Conservation (phyloP, 225 moss, liverwort and hornwort species). For the Marchantia polymorpha region DNA sequence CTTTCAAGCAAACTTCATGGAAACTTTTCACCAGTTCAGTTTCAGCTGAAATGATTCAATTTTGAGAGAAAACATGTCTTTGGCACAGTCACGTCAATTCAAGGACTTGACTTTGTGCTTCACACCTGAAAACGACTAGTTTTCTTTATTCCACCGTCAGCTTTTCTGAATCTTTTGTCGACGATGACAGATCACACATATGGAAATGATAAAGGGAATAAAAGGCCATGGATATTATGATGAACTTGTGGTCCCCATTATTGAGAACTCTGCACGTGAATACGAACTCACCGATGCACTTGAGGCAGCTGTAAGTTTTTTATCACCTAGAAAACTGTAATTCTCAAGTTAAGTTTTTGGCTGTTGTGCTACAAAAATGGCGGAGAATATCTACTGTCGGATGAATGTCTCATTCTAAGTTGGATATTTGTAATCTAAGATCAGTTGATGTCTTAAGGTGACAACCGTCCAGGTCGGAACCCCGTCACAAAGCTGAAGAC, state of each 20-base stretch:
- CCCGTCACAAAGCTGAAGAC: not conserved
- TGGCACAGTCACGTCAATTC: not conserved
- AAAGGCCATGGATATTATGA: slow-evolving; percentile 89
- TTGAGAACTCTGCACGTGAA: slow-evolving; percentile 93
- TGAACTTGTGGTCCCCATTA: slow-evolving; percentile 93
- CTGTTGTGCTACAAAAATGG: too few relatives aligned
- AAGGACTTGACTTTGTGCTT: not conserved
- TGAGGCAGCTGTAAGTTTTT: slow-evolving; percentile 62
- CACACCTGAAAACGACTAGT: not conserved
- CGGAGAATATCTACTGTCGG: too few relatives aligned
- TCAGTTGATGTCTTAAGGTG: too few relatives aligned
- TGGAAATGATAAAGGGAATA: slow-evolving; percentile 99
- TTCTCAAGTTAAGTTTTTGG: too few relatives aligned
- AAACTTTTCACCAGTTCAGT: not conserved
- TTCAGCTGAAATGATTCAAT: not conserved
- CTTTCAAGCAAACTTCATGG: not conserved
- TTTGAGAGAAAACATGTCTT: not conserved
- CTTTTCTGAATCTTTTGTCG: not conserved
- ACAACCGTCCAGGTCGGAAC: too few relatives aligned
- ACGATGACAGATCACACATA: slow-evolving; percentile 80
- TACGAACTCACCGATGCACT: slow-evolving; percentile 92
- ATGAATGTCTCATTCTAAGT: too few relatives aligned
- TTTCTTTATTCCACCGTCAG: too few relatives aligned
- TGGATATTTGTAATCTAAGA: too few relatives aligned
- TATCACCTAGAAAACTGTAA: too few relatives aligned